Base-by-base conservation (phyloP, 495 filamentous ascomycete species). In the Penicillium crystallinum region DNA sequence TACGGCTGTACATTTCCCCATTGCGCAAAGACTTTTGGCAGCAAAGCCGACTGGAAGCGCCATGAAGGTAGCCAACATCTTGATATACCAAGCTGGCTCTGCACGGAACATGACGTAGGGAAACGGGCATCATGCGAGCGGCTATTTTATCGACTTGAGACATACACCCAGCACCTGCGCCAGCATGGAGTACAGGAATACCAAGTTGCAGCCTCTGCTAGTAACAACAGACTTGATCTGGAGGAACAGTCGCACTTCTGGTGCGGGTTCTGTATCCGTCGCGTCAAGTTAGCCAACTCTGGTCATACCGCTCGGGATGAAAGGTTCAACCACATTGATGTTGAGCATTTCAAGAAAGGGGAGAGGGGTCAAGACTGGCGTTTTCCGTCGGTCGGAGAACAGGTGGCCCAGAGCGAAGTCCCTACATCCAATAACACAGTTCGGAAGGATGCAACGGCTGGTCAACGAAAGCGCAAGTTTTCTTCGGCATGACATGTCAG, bases 41-140 rank as follows among this genome's bases (percentile, higher is more conserved):
- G 87, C 72, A 96, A 96, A 63, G 89, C 89, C 38, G 92, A 97
- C 70, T 97, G 92, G 93, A 97, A 96, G 68, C 85, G 93, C 7
- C 92, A 97, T 64, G 92, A 97, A 58, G 90, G 85, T 56, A 87
- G 83, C 22, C 90, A 95, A 64, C 92, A 97, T 62, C 85, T 82
- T 55, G 81, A 86, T 56, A 59, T 81, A 2, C 84, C 90, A 54
- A 77, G 81, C 48, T 97, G 89, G 85, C 81, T 83, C n/a, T 97
- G 92, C 66, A 75, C 70, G 6, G 52, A 71, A 17, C 67, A 62
- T 27, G 63, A 71, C 43, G 5, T 30, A 18, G 31, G 60, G 73
- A 64, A 59, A 59, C 46, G 39, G 55, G 38, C 47, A 46, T 36
- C 54, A 9, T 91, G 87, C 54, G 77, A 71, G 14, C 82, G 76